A percentile compares a stretch with the other conserved stretches of the same genome.
phyloP scores from a whole-genome alignment of 2,329 filamentous ascomycete genomes.

The Colletotrichum camelliae region DNA sequence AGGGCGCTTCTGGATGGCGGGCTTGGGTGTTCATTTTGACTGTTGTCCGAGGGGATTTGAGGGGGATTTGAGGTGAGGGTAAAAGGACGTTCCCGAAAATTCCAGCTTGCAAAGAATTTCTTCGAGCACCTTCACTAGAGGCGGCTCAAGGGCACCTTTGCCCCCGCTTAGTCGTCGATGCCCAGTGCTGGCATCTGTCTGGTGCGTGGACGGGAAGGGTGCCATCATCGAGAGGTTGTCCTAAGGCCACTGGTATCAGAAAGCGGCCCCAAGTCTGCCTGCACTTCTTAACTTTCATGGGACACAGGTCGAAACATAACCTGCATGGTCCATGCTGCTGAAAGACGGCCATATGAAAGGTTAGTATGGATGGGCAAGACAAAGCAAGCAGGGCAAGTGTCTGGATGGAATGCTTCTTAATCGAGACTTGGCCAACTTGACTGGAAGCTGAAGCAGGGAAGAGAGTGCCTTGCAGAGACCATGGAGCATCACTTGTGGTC shows the following conservation, averaged over 20 bases:
- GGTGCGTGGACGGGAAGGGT: neutral
- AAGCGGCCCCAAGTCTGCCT: neutral
- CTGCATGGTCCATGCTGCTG: no score
- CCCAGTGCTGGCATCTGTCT: neutral
- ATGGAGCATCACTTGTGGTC: no score
- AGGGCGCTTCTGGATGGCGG: no score
- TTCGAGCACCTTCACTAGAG: neutral
- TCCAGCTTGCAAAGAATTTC: neutral
- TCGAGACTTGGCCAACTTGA: no score
- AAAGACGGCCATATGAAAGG: no score
- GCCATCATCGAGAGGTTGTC: neutral
- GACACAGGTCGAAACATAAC: neutral
- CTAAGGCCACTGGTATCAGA: neutral
- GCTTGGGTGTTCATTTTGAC: neutral
- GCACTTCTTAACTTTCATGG: neutral
- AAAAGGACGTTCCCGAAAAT: accelerated
- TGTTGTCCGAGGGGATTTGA: no score
- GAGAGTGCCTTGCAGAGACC: no score
- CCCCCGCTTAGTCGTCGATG: neutral
- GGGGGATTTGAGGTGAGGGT: neutral
- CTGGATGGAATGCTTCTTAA: no score
- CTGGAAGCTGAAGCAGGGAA: no score
- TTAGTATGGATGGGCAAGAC: no score
- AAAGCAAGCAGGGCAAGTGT: no score
- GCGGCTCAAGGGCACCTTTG: neutral